Percentiles rank a stretch among this genome's conserved stretches.
phyloP scores from a whole-genome alignment of 2,329 filamentous ascomycete genomes.

The Elsinoe ampelina region DNA sequence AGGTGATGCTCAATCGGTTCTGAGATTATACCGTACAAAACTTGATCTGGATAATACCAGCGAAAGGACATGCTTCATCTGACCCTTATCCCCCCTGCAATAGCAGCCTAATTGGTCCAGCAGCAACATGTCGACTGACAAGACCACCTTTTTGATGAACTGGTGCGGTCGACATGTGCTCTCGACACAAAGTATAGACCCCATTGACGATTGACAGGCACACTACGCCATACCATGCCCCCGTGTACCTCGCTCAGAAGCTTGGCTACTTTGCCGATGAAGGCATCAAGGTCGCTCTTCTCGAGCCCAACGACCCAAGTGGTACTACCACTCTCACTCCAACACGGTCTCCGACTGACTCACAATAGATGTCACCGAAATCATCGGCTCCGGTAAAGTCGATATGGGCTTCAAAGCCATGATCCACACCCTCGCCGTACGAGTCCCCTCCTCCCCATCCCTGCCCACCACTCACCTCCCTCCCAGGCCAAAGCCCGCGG shows the following conservation, averaged over 20 bases:
- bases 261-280: constrained; percentile 68
- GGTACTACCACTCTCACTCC: constrained; percentile 30
- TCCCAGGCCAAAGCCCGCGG: constrained; percentile 61
- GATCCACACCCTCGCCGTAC: constrained; percentile 68
- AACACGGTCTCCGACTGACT: not conserved
- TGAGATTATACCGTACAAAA: constrained; percentile 71
- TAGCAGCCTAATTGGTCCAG: constrained; percentile 31
- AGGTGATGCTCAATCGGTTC: constrained; percentile 33
- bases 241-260: constrained; percentile 65
- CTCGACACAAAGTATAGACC: not conserved
- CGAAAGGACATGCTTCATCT: constrained; percentile 78
- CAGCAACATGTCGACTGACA: constrained; percentile 67
- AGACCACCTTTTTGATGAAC: constrained; percentile 78
- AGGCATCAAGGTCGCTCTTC: constrained; percentile 65
- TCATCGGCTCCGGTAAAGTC: constrained; percentile 66
- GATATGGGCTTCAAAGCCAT: constrained; percentile 76
- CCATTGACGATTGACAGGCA: constrained; percentile 46
- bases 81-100: constrained; percentile 27
- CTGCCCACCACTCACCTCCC: constrained; percentile 1
- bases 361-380: constrained; percentile 60
- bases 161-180: constrained; percentile 44
- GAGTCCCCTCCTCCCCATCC: constrained; percentile 17
- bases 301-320: constrained; percentile 71
- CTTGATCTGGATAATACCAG: constrained; percentile 84
- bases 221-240: constrained; percentile 71